These are phyloP conservation scores for Scenedesmus sp. DNA, from an alignment of 163 green algal genomes.

Conservation along the genomic window DNA sequence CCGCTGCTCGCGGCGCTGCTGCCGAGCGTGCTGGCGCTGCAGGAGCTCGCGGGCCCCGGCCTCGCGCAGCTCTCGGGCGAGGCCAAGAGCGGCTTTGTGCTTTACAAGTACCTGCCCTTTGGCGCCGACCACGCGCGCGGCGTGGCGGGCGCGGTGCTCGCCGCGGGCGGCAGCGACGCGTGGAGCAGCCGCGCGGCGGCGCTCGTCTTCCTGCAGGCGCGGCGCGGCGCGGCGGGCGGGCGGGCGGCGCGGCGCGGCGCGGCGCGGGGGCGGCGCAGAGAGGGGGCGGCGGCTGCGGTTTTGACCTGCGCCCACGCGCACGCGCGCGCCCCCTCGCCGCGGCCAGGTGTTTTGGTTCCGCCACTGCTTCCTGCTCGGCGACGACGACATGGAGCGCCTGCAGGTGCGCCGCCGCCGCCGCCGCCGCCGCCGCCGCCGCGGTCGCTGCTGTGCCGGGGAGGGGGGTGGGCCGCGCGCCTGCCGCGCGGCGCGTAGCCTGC, in stretches of 20 bases:
- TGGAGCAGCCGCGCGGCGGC: slow-evolving; percentile 80
- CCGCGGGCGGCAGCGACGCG: slow-evolving; percentile 7
- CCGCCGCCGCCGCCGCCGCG: neutral
- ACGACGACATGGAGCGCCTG: slow-evolving; percentile 43
- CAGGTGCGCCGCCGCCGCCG: slow-evolving; percentile 46
- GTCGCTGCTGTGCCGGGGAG: too few relatives aligned
- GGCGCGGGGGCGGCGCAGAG: too few relatives aligned
- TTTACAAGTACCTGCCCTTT: slow-evolving; percentile 82
- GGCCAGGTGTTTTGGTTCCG: slow-evolving; percentile 91
- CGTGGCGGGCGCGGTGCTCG: slow-evolving; percentile 44
- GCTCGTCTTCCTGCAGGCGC: slow-evolving; percentile 76
- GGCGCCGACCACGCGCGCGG: neutral
- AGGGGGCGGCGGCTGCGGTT: too few relatives aligned
- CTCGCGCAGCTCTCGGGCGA: slow-evolving; percentile 75
- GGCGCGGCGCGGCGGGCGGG: too few relatives aligned
- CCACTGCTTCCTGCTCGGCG: slow-evolving; percentile 75
- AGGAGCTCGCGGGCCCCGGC: slow-evolving; percentile 68
- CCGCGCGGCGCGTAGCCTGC: too few relatives aligned
- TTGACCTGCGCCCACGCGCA: too few relatives aligned
- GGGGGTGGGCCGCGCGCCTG: too few relatives aligned
- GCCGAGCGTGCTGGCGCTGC: slow-evolving; percentile 68
- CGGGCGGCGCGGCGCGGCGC: too few relatives aligned
- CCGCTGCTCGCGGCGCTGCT: slow-evolving; percentile 68
- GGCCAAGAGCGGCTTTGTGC: slow-evolving; percentile 64
- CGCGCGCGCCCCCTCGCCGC: too few relatives aligned